These are phyloP conservation scores for Byssothecium circinans DNA, from an alignment of 2,329 filamentous ascomycete species.

Conservation along the genomic window DNA sequence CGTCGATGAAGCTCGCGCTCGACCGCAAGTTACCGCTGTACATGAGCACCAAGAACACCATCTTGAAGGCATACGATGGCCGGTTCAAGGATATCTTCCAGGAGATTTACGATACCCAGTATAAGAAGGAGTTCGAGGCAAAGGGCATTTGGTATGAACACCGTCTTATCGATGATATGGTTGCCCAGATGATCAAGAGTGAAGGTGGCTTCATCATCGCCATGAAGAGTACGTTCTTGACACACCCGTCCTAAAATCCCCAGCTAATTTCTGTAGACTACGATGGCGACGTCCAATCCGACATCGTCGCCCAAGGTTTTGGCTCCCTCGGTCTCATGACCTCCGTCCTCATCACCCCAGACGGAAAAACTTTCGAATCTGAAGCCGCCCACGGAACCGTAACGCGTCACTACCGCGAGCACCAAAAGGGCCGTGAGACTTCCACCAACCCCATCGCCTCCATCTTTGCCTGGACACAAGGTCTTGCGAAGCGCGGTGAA, in stretches of 20 bases:
- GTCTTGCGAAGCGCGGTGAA: constrained; percentile 87
- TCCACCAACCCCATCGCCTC: constrained; percentile 98
- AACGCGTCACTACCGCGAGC: constrained; percentile 96
- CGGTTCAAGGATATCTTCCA: constrained; percentile 99
- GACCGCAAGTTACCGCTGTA: constrained; percentile 89
- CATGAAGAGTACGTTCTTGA: constrained; percentile 73
- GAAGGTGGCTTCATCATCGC: constrained; percentile 95
- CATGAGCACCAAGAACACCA: constrained; percentile 99
- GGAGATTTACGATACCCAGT: constrained; percentile 85
- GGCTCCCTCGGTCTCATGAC: constrained; percentile 98
- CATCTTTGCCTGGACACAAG: constrained; percentile 98
- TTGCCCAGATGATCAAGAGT: constrained; percentile 99
- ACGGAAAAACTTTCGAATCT: constrained; percentile 95
- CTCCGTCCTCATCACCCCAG: constrained; percentile 92
- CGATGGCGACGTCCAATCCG: constrained; percentile 97
- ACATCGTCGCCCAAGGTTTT: constrained; percentile 97
- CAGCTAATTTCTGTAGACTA: constrained; percentile 67
- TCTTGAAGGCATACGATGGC: constrained; percentile 97
- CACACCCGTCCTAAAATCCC: not conserved
- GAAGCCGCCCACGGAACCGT: constrained; percentile 98
- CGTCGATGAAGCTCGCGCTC: constrained; percentile 93
- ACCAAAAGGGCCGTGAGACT: constrained; percentile 96
- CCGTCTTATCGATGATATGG: constrained; percentile 98
- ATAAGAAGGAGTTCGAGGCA: constrained; percentile 85
- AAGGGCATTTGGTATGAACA: constrained; percentile 99